Conservation (phyloP, 192 early-diverging fungal genomes). For the Jimgerdemannia lactiflua region DNA sequence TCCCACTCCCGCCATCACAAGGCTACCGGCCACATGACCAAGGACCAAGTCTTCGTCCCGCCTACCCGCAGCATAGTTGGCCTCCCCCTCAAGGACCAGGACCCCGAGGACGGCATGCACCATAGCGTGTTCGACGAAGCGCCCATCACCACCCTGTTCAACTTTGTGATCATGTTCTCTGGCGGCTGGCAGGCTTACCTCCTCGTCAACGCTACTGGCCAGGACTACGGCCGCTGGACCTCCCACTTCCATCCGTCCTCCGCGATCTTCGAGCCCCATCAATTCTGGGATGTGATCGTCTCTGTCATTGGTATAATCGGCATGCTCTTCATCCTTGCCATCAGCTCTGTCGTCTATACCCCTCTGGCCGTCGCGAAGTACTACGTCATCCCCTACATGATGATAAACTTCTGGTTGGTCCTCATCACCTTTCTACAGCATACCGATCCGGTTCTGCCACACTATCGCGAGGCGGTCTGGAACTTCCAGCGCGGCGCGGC, state of each 20-base stretch:
- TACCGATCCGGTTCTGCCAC: constrained; percentile 82
- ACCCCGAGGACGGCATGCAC: constrained; percentile 29
- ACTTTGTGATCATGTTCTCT: constrained; percentile 65
- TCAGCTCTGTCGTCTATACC: constrained; percentile 49
- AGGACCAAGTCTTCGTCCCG: constrained; percentile 96
- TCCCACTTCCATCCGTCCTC: constrained; percentile 88
- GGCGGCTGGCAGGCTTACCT: constrained; percentile 93
- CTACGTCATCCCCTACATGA: constrained; percentile 88
- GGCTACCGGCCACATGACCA: constrained; percentile 80
- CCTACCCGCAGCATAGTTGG: constrained; percentile 58
- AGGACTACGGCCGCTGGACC: constrained; percentile 66
- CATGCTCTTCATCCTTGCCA: constrained; percentile 48
- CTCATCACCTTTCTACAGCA: constrained; percentile 95
- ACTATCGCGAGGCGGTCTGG: constrained; percentile 82
- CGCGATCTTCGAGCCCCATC: constrained; percentile 77
- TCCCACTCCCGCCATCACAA: constrained; percentile 95
- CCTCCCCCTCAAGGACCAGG: neutral
- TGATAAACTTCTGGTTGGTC: constrained; percentile 95
- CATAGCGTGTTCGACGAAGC: constrained; percentile 66
- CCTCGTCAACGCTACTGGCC: constrained; percentile 74
- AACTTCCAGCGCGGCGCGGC: constrained; percentile 92
- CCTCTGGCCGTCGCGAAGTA: constrained; percentile 67
- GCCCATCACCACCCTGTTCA: constrained; percentile 65
- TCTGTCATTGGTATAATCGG: constrained; percentile 64
- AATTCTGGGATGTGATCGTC: constrained; percentile 66